Evolutionary conservation across 129 eudicot genomes (phyloP), one percentile per base, ranked within the genome.

Genomic region (Ambrosia trifida): DNA sequence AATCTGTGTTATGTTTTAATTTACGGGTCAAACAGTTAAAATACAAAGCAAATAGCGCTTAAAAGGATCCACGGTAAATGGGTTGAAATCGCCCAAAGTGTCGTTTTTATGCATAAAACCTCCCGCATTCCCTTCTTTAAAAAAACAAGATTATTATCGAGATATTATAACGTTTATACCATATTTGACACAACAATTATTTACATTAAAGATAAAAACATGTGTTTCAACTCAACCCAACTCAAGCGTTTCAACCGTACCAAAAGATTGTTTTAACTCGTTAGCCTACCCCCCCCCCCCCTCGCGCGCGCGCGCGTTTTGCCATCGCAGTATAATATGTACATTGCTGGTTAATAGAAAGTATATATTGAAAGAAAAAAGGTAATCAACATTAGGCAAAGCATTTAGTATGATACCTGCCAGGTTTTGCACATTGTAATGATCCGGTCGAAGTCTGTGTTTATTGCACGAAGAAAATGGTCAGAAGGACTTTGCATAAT

Each of bases 401-500:
- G 6, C 36, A 30, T 28, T 56, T 6, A 38, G 11, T 76, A 17
- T 68, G 13, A 9, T 86, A 92, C 98, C 96, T 92, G 91, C 89
- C 96, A 86, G 72, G 82, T 89, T 84, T 89, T 92, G 85, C 98
- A 92, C 91, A 89, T 84, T 53, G 95, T 82, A 63, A 92, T 92
- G 14, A 92, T 92, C 70, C 95, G 81, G 75, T 92, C 98, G 57
- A 92, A 92, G 69, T 92, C 98, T 3, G 96, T 86, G 74, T 89
- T 92, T 74, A 89, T 92, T 19, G 98, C 98, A 44, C 98, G 96
- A 62, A 92, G 84, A 74, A 92, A 92, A 82, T 92, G 96, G 80
- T 92, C 98, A 4, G 96, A 86, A 28, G 98, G 98, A 79, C 98
- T 89, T 87, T 92, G 98, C 98, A 92, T 92, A 17, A 92, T 89